Conservation (phyloP, 2,329 filamentous ascomycete species). For the Stachybotrys elegans region DNA sequence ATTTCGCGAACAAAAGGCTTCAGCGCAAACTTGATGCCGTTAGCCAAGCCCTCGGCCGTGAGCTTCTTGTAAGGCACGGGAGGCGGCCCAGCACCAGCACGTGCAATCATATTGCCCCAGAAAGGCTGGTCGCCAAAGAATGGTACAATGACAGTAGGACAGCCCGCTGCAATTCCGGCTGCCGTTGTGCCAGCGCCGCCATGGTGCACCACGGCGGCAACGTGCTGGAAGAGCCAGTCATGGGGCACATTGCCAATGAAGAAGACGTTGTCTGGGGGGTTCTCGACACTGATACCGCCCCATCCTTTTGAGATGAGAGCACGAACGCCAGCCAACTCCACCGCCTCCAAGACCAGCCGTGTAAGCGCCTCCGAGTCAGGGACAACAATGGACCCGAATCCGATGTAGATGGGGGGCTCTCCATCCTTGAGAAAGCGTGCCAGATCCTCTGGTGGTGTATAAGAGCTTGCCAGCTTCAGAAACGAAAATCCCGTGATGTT, state of each 20-base stretch:
- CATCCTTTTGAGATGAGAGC: conserved; percentile 61
- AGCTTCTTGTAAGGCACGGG: conserved; percentile 55
- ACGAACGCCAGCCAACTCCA: conserved; percentile 50
- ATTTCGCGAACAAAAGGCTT: conserved; percentile 38
- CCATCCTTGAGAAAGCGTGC: conserved; percentile 49
- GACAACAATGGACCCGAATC: conserved; percentile 63
- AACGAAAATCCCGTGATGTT: conserved; percentile 60
- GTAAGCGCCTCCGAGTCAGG: conserved; percentile 56
- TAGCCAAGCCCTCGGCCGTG: conserved; percentile 50
- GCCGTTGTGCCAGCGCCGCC: conserved; percentile 63
- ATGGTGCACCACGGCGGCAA: conserved; percentile 57
- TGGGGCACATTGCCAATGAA: conserved; percentile 62
- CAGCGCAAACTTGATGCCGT: conserved; percentile 47
- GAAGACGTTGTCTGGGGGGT: conserved; percentile 45
- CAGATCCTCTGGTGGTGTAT: conserved; percentile 50
- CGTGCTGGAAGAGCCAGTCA: conserved; percentile 60
- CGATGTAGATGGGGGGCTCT: conserved; percentile 58
- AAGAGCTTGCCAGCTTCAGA: conserved; percentile 45
- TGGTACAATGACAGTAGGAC: conserved; percentile 59
- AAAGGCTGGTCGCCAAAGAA: conserved; percentile 65
- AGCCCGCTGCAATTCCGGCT: conserved; percentile 53
- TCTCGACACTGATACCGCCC: conserved; percentile 51
- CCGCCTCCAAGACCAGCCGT: conserved; percentile 53
- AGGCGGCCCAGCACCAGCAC: conserved; percentile 54
- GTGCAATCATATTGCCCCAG: conserved; percentile 59